These are phyloP conservation scores for Amphibolis antarctica DNA, from an alignment of 106 monocot genomes.

Conservation along the genomic window DNA sequence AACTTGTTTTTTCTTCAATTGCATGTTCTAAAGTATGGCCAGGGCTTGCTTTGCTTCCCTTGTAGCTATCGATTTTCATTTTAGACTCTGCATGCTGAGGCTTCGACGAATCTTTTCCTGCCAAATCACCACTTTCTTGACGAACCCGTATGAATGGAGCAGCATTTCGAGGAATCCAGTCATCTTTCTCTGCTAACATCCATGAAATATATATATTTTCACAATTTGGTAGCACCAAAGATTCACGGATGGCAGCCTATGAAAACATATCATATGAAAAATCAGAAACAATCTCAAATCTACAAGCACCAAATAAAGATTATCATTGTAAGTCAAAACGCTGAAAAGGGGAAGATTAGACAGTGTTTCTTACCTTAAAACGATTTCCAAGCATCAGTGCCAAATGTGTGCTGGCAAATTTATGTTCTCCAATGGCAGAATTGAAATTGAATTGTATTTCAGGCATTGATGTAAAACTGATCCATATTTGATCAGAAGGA, in stretches of 20 bases:
- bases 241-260: conserved; percentile 69
- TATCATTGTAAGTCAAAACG: background rate
- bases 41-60: conserved; percentile 5
- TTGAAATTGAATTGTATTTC: conserved; percentile 74
- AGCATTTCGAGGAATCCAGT: conserved; percentile 62
- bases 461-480: conserved; percentile 79
- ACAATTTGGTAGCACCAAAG: conserved; percentile 77
- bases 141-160: conserved; percentile 68
- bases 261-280: background rate
- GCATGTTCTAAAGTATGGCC: conserved; percentile 7
- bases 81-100: conserved; percentile 19
- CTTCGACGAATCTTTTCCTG: conserved; percentile 13
- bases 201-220: conserved; percentile 69
- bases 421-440: conserved; percentile 73
- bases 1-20: conserved; percentile 17
- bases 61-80: conserved; percentile 11
- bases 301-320: background rate
- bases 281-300: background rate
- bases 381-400: conserved; percentile 59
- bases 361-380: conserved; percentile 50
- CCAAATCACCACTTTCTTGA: conserved; percentile 35
- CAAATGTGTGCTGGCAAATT: conserved; percentile 53
- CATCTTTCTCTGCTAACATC: conserved; percentile 93
- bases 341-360: background rate
- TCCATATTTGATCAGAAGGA: conserved; percentile 90